Conservation (phyloP, 2,329 filamentous ascomycete species). For the Sclerotiophoma versabilis region DNA sequence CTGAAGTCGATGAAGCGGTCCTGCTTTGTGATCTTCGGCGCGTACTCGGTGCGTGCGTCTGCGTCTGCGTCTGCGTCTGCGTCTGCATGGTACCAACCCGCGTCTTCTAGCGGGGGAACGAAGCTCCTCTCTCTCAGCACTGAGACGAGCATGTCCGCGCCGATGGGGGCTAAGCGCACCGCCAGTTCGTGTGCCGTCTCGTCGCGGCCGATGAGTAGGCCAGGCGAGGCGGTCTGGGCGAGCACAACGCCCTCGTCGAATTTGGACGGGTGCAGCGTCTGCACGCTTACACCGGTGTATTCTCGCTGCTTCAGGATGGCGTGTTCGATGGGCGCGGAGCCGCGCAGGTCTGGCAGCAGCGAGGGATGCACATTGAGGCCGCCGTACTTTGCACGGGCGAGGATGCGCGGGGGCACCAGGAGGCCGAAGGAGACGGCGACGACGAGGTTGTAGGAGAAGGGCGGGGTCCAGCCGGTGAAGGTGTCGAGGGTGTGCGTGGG, state of each 20-base stretch:
- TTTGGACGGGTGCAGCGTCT: conserved; percentile 77
- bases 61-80: too few relatives aligned
- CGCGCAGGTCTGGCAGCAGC: conserved; percentile 83
- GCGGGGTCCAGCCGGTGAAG: conserved; percentile 76
- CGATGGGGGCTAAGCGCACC: conserved; percentile 64
- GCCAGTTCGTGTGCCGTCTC: conserved; percentile 60
- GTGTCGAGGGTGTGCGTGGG: conserved; percentile 78
- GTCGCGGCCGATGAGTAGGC: conserved; percentile 60
- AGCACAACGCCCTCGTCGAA: conserved; percentile 85
- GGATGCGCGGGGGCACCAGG: conserved; percentile 79
- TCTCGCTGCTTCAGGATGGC: conserved; percentile 70
- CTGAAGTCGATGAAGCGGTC: conserved; percentile 70
- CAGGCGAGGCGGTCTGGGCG: conserved; percentile 66
- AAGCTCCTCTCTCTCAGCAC: conserved; percentile 70
- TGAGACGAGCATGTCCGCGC: conserved; percentile 73
- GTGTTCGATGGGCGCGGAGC: conserved; percentile 85
- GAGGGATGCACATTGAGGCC: conserved; percentile 95
- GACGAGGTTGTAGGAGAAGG: conserved; percentile 69
- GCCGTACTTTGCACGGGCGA: conserved; percentile 75
- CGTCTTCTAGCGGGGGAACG: conserved; percentile 64
- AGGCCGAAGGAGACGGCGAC: conserved; percentile 94
- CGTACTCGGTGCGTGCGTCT: conserved; percentile 62
- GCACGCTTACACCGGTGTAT: conserved; percentile 79
- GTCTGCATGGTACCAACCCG: conserved; percentile 45
- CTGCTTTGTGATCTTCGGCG: conserved; percentile 74